Evolutionary conservation across 208 protist species (phyloP), one percentile per base, ranked within the genome.

Genomic region (Leishmania mexicana): DNA sequence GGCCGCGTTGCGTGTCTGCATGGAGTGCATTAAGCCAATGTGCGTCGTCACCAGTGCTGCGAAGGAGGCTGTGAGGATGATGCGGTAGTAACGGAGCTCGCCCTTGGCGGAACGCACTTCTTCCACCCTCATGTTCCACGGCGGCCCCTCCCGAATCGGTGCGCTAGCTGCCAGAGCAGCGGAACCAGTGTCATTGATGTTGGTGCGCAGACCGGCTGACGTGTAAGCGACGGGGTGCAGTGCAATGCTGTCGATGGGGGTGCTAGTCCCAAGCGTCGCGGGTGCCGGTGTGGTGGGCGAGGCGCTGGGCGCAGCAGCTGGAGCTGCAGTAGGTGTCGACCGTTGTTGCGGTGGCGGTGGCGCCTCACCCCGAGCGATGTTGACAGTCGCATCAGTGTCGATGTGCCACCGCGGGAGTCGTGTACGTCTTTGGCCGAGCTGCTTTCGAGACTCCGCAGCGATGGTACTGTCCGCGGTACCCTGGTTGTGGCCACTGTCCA

Each of bases 1-100:
- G 17, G 92, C 94, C 31, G 89, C 83, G 73, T 89, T 78, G 51
- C 88, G 87, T 51, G 88, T 90, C 67, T 94, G 90, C 83, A 92
- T 88, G 47, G 88, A 87, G 70, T 88, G 83, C 86, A 94, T 75
- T 38, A 80, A 35, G 28, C 86, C 87, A 38, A 68, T 90, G 76
- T 93, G 87, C 17, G 88, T 88, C 11, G 88, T 85, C 28, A 96
- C 79, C 42, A 89, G 72, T 3, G 90, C 88, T 0, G 88, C 79
- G 81, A 95, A 96, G 47, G 84, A 88, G 35, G 89, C 87, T 15
- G 88, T 85, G 47, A 94, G 78, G 35, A 92, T 87, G 57, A 95
- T 42, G 24, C 90, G 89, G 68, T 93, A 87, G 79, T 92, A 92
- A 15, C 89, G 89, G 51, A 94, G 81, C 54, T 88, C 81, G 0